Evolutionary conservation across 768 basidiomycete genomes (phyloP).

Genomic region (Collybia sordida): DNA sequence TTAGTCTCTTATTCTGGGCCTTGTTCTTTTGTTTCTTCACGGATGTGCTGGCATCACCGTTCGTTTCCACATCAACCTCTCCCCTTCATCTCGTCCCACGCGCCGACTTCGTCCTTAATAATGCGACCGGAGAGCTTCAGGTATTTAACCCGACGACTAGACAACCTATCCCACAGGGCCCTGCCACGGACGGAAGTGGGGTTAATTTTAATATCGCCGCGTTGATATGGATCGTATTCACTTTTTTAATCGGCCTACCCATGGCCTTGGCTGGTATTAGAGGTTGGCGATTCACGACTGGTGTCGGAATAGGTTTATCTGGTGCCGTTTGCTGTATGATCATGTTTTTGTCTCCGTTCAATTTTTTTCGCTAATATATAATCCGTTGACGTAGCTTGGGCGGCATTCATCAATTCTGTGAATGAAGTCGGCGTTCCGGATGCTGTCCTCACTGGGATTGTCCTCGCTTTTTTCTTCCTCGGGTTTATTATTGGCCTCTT

Average conservation of each 20-base stretch:
- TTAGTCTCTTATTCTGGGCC: constrained; percentile 7
- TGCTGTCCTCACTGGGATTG: constrained; percentile 45
- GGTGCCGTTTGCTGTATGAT: constrained; percentile 43
- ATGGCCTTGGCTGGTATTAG: constrained; percentile 58
- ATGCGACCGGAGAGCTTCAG: constrained; percentile 35
- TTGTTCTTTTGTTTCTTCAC: constrained; percentile 7
- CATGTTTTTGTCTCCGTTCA: background rate
- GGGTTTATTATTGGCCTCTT: constrained; percentile 57
- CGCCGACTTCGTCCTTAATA: constrained; percentile 19
- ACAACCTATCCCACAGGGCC: constrained; percentile 48
- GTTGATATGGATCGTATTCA: constrained; percentile 58
- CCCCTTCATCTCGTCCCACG: constrained; percentile 10
- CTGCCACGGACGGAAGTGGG: constrained; percentile 61
- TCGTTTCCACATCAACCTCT: background rate
- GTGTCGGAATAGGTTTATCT: constrained; percentile 52
- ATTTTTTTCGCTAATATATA: constrained; percentile 2
- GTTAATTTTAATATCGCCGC: constrained; percentile 43
- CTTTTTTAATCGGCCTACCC: constrained; percentile 49
- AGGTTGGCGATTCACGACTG: constrained; percentile 56
- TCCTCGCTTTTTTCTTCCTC: constrained; percentile 46
- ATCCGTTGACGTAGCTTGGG: constrained; percentile 47
- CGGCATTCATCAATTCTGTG: constrained; percentile 58
- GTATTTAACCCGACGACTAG: constrained; percentile 46
- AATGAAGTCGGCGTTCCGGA: constrained; percentile 50
- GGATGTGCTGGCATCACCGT: constrained; percentile 3